phyloP scores from a whole-genome alignment of 2,329 filamentous ascomycete genomes.

The Xylaria sp. region DNA sequence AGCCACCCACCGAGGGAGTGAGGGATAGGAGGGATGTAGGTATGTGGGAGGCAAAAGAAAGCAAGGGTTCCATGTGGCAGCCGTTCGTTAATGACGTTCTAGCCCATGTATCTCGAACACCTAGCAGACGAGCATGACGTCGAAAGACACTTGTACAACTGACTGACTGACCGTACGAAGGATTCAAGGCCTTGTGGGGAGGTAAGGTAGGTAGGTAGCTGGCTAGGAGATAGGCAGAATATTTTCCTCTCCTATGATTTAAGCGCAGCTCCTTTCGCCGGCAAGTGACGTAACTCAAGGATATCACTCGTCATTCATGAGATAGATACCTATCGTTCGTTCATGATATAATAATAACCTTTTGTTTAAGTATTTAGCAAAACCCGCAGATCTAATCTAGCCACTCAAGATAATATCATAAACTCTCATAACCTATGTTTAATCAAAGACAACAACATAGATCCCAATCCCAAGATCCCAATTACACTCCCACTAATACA shows the following conservation, averaged over 20 bases:
- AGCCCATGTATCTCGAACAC: slow-evolving; percentile 6
- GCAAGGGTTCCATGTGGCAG: slow-evolving; percentile 31
- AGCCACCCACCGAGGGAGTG: slow-evolving; percentile 14
- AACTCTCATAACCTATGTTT: slow-evolving; percentile 28
- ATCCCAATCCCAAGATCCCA: slow-evolving; percentile 5
- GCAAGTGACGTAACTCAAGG: slow-evolving; percentile 38
- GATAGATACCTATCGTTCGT: too few relatives aligned
- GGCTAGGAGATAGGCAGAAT: background rate
- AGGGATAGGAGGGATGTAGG: too few relatives aligned
- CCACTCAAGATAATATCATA: background rate
- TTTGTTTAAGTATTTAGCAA: slow-evolving; percentile 23
- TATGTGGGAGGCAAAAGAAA: too few relatives aligned
- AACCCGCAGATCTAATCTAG: slow-evolving; percentile 27
- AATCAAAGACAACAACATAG: slow-evolving; percentile 24
- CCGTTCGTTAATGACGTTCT: slow-evolving; percentile 38
- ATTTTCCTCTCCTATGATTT: background rate
- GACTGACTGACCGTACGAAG: slow-evolving; percentile 32
- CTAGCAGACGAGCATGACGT: slow-evolving; percentile 38
- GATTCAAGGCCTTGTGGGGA: slow-evolving; percentile 19
- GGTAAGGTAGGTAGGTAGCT: too few relatives aligned
- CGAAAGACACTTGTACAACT: too few relatives aligned
- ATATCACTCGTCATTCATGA: slow-evolving; percentile 18
- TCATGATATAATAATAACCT: too few relatives aligned
- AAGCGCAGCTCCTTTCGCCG: background rate
- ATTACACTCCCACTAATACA: slow-evolving; percentile 4